Base-by-base conservation (phyloP, 148 eudicot species). In the Persicaria maculosa region DNA sequence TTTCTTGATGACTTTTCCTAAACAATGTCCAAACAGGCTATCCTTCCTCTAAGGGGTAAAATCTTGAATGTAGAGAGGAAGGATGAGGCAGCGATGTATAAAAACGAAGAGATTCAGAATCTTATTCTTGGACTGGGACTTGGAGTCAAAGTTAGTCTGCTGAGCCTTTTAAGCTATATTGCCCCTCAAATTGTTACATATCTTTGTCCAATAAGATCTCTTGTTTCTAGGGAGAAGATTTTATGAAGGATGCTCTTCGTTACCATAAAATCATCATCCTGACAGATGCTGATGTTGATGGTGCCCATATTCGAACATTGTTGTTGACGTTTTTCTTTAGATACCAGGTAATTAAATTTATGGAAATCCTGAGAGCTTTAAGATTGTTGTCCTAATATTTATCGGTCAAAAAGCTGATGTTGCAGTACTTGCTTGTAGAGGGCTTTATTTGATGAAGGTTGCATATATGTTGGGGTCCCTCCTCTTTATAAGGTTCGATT, bases 201-300 rank as follows among this genome's bases (percentile, higher is more conserved):
- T 43, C 71, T 5, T 68, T n/a, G 19, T 44, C 73, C 67, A 47
- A 50, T 79, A 76, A 72, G 68, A 67, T 44, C 73, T 57, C 53
- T 54, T 50, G 74, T 83, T 64, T 78, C n/a, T 84, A 95, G 98
- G 98, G 98, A 50, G 98, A 95, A 81, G 98, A 95, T 78, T 95
- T 95, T 73, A 87, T 83, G 68, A 95, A 87, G 80, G 96, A 88
- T 9, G 88, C 87, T 69, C 88, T 95, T 44, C 97, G 97, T 53
- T 95, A 95, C 78, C 98, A 95, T 79, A 95, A 92, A 75, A 95
- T 95, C 48, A 95, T 95, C 68, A 95, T 95, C 50, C 77, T 95
- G 74, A 95, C 98, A 16, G 98, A 95, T 83, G 98, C 98, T 79
- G 98, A 95, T 71, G 98, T 95, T 22, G 98, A 95, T 89, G 98